Evolutionary conservation across 2,329 filamentous ascomycete genomes (phyloP), one percentile per base, ranked within the genome.

Genomic region (Clarireedia sp.): DNA sequence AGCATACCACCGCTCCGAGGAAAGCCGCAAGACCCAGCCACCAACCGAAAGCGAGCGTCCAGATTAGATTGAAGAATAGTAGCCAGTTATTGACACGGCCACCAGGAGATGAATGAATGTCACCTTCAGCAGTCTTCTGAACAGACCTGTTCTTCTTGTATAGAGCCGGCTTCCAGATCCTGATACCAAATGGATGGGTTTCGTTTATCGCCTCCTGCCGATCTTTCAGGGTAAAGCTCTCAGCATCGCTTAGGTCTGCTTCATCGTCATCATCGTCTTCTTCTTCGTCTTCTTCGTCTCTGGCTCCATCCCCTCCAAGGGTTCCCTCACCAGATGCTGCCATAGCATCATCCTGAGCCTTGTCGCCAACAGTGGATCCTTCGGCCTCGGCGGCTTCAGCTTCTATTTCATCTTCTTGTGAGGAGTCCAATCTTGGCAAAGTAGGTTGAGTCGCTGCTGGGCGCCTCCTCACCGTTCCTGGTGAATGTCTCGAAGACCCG

Each of bases 121-220:
- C 94, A 14, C 88, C 91, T 73, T 97, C 92, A 5, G 94, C 94
- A 47, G 86, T 95, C 72, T 95, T 94, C 70, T 97, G 90, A 38
- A 99, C 95, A 1, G 94, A 99, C 55, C 94, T 85, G 65, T 87
- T 86, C 72, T 99, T 99, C 74, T 99, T 99, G 79, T 99, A 99
- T 60, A 99, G 72, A 1, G 94, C 95, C 44, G 94, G 94, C 72
- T 99, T 99, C 94, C 94, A 99, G 60, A 99, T 89, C 69, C 95
- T 85, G 69, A 99, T 97, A 77, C 94, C 94, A 66, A 99, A 99
- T 0, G 94, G 94, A 76, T 99, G 94, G 0, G 94, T 99, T 70
- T 96, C 87, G 73, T 99, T 99, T 77, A 99, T 99, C 62, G 94
- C 94, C 69, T 96, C 85, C 72, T 99, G 94, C 55, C 94, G 84